A percentile compares a stretch with the other conserved stretches of the same genome.
phyloP scores from a whole-genome alignment of 331 rosid species.

The Pyrus hybrid region DNA sequence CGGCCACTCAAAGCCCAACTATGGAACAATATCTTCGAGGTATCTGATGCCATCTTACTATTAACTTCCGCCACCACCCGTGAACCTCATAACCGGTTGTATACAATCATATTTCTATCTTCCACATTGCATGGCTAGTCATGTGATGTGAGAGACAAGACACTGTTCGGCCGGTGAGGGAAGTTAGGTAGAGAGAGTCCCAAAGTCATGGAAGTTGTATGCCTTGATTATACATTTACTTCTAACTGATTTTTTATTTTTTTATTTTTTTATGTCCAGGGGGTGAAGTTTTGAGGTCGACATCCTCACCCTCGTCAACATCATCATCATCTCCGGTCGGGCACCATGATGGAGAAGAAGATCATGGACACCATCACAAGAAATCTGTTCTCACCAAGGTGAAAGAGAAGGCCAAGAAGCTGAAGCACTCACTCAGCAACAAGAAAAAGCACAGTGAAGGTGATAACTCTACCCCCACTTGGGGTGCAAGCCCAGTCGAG shows the following conservation, averaged over 20 bases:
- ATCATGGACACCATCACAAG: conserved; percentile 59
- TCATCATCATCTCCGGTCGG: conserved; percentile 26
- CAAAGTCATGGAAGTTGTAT: not conserved
- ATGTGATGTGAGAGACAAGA: not conserved
- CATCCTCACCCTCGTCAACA: conserved; percentile 20
- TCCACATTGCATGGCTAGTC: not conserved
- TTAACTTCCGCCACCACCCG: not conserved
- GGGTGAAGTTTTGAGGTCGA: conserved; percentile 33
- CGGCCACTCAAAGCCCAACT: conserved; percentile 19
- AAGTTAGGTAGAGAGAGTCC: not conserved
- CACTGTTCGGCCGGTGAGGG: not conserved
- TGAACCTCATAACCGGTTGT: not conserved
- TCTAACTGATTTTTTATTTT: not conserved
- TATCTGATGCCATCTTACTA: conserved; percentile 11
- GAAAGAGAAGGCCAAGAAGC: conserved; percentile 83
- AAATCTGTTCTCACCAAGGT: conserved; percentile 86
- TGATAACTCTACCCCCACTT: conserved; percentile 29
- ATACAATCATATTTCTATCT: not conserved
- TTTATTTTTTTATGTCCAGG: conserved; percentile 5
- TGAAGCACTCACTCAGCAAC: conserved; percentile 59
- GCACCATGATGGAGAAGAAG: conserved; percentile 52
- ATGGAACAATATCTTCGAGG: conserved; percentile 73
- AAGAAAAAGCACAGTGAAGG: conserved; percentile 54
- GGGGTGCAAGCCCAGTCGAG: conserved; percentile 12
- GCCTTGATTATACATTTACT: not conserved